Base-by-base conservation (phyloP, 495 filamentous ascomycete species). In the Daldinia concentrica region DNA sequence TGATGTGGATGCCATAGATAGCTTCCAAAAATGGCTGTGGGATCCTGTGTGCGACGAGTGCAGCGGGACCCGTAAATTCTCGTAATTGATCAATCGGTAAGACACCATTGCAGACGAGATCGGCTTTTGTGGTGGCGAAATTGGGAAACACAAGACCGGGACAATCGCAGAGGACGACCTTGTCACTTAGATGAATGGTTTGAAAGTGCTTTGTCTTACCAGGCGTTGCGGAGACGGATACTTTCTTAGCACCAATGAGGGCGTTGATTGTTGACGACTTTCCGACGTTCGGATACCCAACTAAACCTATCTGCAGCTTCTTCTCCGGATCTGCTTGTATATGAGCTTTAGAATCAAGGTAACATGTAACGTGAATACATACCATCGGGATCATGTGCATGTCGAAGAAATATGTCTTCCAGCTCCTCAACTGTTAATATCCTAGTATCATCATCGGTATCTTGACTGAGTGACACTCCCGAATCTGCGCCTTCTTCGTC, bases 161-260 rank as follows among this genome's bases (percentile, higher is more conserved):
- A 75, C 96, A 99, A 89, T 99, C 96, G 82, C 96, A 98, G 22
- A 99, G 86, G 71, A 98, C 87, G 69, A 98, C 92, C 68, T 89
- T 86, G 15, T 94, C 90, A 68, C 91, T 94, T 54, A 98, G 86
- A 78, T 97, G 95, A 70, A 99, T 93, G 17, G 96, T 99, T 79
- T 99, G 96, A 83, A 99, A 99, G 76, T 99, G 96, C 82, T 99
- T 99, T 9, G 96, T 99, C 81, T 98, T 99, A 64, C 96, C 96
- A 6, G 96, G 96, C 2, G 96, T 99, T 29, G 95, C 90, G 41
- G 96, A 98, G 43, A 99, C 96, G 2, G 95, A 98, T 4, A 99
- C 96, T 82, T 98, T 98, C 86, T 97, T 98, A 61, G 96, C 91
- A 58, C 96, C 96, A 64, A 98, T 92, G 43, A 99, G 88, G 12